Evolutionary conservation across 805 yeast species (phyloP), one percentile per base, ranked within the genome.

Genomic region (Maudiozyma bulderi): DNA sequence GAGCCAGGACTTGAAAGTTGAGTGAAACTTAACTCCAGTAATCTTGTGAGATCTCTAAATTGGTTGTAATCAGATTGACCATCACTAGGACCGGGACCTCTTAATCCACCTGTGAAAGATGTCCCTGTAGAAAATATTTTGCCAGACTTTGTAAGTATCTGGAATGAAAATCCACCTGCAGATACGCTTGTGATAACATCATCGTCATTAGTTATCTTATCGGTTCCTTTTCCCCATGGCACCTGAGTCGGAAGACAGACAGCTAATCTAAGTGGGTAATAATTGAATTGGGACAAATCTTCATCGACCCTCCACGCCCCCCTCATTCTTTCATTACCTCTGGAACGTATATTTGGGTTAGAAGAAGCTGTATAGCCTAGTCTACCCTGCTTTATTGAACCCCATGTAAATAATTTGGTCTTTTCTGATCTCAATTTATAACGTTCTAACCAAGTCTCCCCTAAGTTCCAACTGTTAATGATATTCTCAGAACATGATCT

Each of bases 141-240:
- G 0, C 90, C 89, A 0, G 71, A 62, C 31, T 71, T 70, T 0
- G 84, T 75, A 35, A 84, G 65, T 2, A 84, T 66, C 46, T 80
- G 79, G 52, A 81, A 78, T 4, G 81, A 74, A 57, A 73, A 83
- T 1, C 91, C 91, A 32, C 84, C 84, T 8, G 81, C 80, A 28
- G 76, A 69, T 0, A 83, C 67, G 14, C 54, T 51, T 13, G 64
- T 56, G 1, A 57, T 49, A 33, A 50, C 45, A 29, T 55, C 58
- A 29, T 58, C 58, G 2, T 43, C 31, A 35, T 44, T 47, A 5
- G 8, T 4, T 15, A 20, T 39, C n/a, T n/a, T 8, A 10, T 51
- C 47, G 30, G 50, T 51, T 1, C 31, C 6, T 3, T 55, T 34
- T 38, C 52, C 48, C 65, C 65, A 62, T 1, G 69, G 69, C n/a